Evolutionary conservation across 2,329 filamentous ascomycete species (phyloP), one percentile per base, ranked within the genome.

Genomic region (Claviceps sp.): DNA sequence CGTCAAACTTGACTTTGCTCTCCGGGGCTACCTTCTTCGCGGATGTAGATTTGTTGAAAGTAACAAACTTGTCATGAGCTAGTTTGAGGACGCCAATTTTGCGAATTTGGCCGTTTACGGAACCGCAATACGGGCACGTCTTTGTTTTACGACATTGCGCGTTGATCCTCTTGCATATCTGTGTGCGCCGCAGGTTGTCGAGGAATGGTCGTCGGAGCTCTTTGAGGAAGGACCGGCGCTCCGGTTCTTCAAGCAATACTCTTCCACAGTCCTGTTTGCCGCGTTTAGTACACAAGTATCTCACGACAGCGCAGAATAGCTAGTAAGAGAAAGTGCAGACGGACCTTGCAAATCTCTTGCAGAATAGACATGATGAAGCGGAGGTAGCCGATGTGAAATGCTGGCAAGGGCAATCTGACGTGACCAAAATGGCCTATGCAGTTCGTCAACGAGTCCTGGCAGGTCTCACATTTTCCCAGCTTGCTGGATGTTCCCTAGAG

Each of bases 351-450:
- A 57, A 98, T 94, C 62, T 93, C 86, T 65, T 97, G 90, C 23
- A 98, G 76, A 52, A 95, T 90, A 45, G 83, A 84, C 64, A 95
- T 91, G 57, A 93, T 88, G 65, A 94, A 89, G 65, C 89, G 93
- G 60, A 98, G 79, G 65, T 96, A 98, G 39, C 93, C 93, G 57
- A 97, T 89, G 64, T 98, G 93, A 63, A 97, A 97, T 44, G 86
- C 88, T 4, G 93, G 93, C 49, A 98, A 74, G 1, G 91, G 88
- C 14, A 98, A 79, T 61, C 87, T 83, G 61, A 98, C 86, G 68
- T 96, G 85, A 46, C 93, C 93, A 63, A 97, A 98, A 68, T 98
- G 93, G 13, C 93, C 93, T 59, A 88, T 93, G 68, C 93, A 98
- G 57, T 85, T 82, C 60, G 88, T 80, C 34, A 97, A 74, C 16